These are phyloP conservation scores for Pichia sp. DNA, from an alignment of 1,139 yeast genomes.

Conservation along the genomic window DNA sequence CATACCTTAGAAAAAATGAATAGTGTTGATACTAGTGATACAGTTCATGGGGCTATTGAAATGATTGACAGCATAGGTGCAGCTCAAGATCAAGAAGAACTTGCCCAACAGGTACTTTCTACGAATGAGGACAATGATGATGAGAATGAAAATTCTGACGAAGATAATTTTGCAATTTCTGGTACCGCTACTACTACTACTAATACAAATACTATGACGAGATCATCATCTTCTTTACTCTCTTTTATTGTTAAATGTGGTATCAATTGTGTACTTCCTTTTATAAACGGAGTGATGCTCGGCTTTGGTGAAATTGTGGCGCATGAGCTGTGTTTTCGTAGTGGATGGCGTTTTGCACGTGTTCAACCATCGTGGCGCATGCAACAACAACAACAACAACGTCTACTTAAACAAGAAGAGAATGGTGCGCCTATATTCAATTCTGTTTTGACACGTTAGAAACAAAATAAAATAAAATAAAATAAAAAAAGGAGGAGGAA, in stretches of 20 bases:
- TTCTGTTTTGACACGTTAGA: background rate
- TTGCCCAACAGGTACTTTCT: no score
- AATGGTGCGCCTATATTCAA: background rate
- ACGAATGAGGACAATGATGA: no score
- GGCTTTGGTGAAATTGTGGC: conserved; percentile 96
- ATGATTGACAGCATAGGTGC: no score
- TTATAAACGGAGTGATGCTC: conserved; percentile 89
- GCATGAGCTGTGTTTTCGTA: conserved; percentile 80
- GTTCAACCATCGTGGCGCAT: conserved; percentile 30
- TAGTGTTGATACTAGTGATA: no score
- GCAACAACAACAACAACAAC: background rate
- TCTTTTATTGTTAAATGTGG: conserved; percentile 38
- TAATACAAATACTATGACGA: no score
- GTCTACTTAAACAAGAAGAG: background rate
- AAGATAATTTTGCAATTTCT: no score
- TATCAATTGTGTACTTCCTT: conserved; percentile 77
- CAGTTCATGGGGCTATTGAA: no score
- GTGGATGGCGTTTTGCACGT: conserved; percentile 72
- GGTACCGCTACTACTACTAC: no score
- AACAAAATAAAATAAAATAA: no score
- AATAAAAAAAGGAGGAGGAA: background rate
- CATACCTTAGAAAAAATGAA: no score
- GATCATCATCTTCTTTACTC: background rate
- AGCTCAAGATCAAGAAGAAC: no score
- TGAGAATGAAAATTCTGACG: no score